phyloP scores from a whole-genome alignment of 2,329 filamentous ascomycete genomes.

The Xenosphaeropsis pyriputrescens region DNA sequence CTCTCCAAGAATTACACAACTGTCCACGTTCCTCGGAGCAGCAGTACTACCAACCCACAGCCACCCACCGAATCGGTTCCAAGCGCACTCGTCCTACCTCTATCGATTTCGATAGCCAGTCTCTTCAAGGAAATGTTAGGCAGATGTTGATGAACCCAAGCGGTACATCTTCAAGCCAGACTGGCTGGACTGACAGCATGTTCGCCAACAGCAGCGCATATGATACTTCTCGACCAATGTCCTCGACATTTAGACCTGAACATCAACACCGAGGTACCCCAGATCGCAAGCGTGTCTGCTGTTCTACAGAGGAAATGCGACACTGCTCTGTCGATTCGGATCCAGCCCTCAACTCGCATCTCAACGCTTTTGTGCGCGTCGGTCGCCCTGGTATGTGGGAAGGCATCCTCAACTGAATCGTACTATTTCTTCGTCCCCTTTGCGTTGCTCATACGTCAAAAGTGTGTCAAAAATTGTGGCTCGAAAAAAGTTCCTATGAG shows the following conservation, averaged over 20 bases:
- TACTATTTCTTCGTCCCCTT: not conserved
- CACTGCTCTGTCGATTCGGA: not conserved
- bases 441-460: too few relatives aligned
- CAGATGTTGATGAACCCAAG: constrained; percentile 32
- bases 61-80: constrained; percentile 17
- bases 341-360: not conserved
- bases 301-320: not conserved
- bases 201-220: not conserved
- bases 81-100: constrained; percentile 48
- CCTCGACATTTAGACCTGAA: not conserved
- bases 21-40: constrained; percentile 26
- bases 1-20: constrained; percentile 45
- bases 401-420: constrained; percentile 2
- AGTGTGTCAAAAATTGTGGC: too few relatives aligned
- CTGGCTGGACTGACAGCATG: constrained; percentile 12
- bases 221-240: not conserved
- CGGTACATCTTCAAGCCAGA: constrained; percentile 5
- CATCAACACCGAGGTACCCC: not conserved
- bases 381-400: constrained; percentile 1
- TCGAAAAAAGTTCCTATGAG: too few relatives aligned
- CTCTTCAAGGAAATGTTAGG: constrained; percentile 54
- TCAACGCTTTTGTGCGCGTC: not conserved
- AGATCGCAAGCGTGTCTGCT: constrained; percentile 2
- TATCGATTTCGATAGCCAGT: constrained; percentile 27
- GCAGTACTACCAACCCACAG: constrained; percentile 15